phyloP scores from a whole-genome alignment of 2,329 filamentous ascomycete species.

The Emericellopsis atlantica region DNA sequence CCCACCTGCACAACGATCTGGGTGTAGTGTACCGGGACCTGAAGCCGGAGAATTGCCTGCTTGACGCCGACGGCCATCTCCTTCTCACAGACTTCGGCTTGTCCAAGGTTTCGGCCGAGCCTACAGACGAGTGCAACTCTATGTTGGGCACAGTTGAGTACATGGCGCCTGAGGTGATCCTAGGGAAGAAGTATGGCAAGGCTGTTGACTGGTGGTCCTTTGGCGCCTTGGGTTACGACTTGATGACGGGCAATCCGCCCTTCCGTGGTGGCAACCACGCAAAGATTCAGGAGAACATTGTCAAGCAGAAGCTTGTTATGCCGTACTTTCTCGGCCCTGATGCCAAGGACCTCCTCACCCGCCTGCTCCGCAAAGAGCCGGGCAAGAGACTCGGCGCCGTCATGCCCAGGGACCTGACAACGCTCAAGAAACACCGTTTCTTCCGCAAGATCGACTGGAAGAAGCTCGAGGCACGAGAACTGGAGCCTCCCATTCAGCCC shows the following conservation, averaged over 20 bases:
- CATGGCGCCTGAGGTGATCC: constrained; percentile 94
- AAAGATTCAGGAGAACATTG: constrained; percentile 92
- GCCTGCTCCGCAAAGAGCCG: constrained; percentile 85
- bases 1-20: constrained; percentile 82
- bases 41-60: constrained; percentile 93
- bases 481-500: constrained; percentile 82
- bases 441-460: constrained; percentile 96
- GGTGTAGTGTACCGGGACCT: constrained; percentile 94
- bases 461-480: constrained; percentile 66
- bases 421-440: constrained; percentile 86
- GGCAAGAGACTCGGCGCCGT: constrained; percentile 76
- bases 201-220: constrained; percentile 99
- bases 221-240: constrained; percentile 80
- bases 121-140: constrained; percentile 60
- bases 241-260: constrained; percentile 84
- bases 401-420: constrained; percentile 78
- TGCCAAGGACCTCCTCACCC: constrained; percentile 84
- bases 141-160: constrained; percentile 94
- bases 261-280: constrained; percentile 85
- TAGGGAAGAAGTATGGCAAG: constrained; percentile 80
- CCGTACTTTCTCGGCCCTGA: constrained; percentile 88
- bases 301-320: constrained; percentile 78
- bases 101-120: constrained; percentile 78
- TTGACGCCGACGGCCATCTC: constrained; percentile 84
- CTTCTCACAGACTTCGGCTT: constrained; percentile 94